A percentile compares a stretch with the other conserved stretches of the same genome.
These are phyloP conservation scores for Melanogaster broomeanus DNA, from an alignment of 768 basidiomycete species.

Conservation along the genomic window DNA sequence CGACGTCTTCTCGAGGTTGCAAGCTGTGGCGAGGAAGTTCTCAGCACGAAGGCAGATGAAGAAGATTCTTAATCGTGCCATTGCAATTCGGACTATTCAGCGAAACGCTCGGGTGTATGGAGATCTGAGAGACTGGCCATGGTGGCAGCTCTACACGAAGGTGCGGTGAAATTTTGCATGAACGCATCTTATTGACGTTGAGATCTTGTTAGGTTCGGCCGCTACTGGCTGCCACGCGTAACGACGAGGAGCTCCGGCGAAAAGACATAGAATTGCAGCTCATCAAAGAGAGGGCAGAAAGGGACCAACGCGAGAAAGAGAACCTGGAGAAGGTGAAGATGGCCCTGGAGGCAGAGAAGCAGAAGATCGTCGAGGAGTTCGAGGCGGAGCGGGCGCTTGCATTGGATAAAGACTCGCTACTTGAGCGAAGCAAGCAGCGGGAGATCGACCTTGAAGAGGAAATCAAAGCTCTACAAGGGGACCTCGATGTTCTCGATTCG, in stretches of 20 bases:
- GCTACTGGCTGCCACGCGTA: slow-evolving; percentile 86
- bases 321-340: slow-evolving; percentile 80
- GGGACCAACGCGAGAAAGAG: slow-evolving; percentile 80
- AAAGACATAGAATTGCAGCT: slow-evolving; percentile 84
- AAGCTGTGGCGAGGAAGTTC: slow-evolving; percentile 84
- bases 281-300: slow-evolving; percentile 82
- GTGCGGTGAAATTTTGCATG: slow-evolving; percentile 34
- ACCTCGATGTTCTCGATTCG: slow-evolving; percentile 81
- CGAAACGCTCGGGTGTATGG: slow-evolving; percentile 91
- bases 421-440: slow-evolving; percentile 83
- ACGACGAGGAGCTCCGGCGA: slow-evolving; percentile 86
- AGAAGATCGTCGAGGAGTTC: slow-evolving; percentile 77
- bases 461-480: slow-evolving; percentile 72
- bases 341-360: slow-evolving; percentile 81
- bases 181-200: slow-evolving; percentile 7
- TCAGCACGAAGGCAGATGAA: slow-evolving; percentile 88
- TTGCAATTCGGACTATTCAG: slow-evolving; percentile 91
- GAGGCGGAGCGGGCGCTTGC: slow-evolving; percentile 79
- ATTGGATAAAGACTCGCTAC: slow-evolving; percentile 78
- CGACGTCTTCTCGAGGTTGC: slow-evolving; percentile 86
- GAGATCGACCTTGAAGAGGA: slow-evolving; percentile 88
- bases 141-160: slow-evolving; percentile 99
- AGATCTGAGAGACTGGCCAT: slow-evolving; percentile 92
- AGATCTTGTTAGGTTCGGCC: slow-evolving; percentile 72
- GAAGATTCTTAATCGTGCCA: slow-evolving; percentile 91